Base-by-base conservation (phyloP, 306 rosid species). In the Corylus avellana region DNA sequence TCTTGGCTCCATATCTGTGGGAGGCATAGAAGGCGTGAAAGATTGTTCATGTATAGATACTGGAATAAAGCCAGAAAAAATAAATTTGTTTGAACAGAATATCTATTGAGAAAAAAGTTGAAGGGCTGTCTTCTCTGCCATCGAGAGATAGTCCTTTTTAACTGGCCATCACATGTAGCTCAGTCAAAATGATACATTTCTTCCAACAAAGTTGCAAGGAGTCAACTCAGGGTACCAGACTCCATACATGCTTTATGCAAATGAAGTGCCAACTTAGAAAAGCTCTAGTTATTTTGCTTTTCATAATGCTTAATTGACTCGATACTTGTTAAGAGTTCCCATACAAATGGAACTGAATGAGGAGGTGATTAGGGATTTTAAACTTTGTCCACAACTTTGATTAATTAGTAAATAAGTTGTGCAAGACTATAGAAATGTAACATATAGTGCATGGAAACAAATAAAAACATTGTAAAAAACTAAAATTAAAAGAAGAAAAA, bases 1-100 rank as follows among this genome's bases (percentile, higher is more conserved):
- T 81, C 87, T 82, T 56, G 74, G 75, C 80, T 88, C 94, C 22
- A 80, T 81, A 72, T 88, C 97, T 88, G 90, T 48, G 83, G 63
- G 46, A 25, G 25, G 77, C 56, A 11, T 49, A 53, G 39, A 72
- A 20, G 76, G 50, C 47, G 53, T 25, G 20, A 55, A 73, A 79
- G 27, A 68, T 42, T 42, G n/a, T 27, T 17, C 13, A 49, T 49
- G 44, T 46, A 61, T 51, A 51, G 58, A 72, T 50, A 72, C 46
- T 22, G 14, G 37, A 29, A 50, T 27, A 20, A 47, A 72, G 46
- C 4, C 53, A 0, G 0, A 29, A 49, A 20, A 59, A 11, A 13
- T 5, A 59, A 11, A 7, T 7, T 27, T 25, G 12, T 29, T 50
- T 49, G 16, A 1, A 49, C 22, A 47, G 37, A 22, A 42, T 18